Conservation (phyloP, 805 yeast species). For the Ogataea nonfermentans region DNA sequence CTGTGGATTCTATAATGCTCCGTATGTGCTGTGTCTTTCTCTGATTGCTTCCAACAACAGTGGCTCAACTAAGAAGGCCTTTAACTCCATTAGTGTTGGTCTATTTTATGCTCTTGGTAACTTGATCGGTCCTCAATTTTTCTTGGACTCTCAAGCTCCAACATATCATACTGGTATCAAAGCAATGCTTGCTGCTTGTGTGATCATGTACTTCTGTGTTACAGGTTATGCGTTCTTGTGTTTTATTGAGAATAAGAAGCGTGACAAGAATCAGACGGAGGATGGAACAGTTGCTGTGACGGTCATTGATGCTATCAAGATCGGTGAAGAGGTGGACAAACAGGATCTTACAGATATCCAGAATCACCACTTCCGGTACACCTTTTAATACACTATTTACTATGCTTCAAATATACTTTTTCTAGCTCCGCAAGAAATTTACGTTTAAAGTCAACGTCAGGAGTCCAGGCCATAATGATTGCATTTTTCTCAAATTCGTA, state of each 20-base stretch:
- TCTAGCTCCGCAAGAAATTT: constrained; percentile 17
- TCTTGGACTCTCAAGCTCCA: constrained; percentile 51
- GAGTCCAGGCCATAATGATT: constrained; percentile 24
- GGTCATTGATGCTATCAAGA: constrained; percentile 16
- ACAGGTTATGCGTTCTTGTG: constrained; percentile 20
- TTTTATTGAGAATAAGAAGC: constrained; percentile 44
- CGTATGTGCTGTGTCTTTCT: constrained; percentile 24
- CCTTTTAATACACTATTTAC: constrained; percentile 8
- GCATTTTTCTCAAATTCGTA: constrained; percentile 22
- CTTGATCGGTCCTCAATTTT: constrained; percentile 63
- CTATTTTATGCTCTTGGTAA: constrained; percentile 58
- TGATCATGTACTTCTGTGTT: constrained; percentile 22
- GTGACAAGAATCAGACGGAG: constrained; percentile 35
- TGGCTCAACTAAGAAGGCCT: constrained; percentile 62
- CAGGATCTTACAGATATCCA: constrained; percentile 57
- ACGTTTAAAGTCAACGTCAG: constrained; percentile 19
- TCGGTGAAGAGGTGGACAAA: constrained; percentile 20
- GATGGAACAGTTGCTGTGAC: neutral
- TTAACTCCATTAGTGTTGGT: constrained; percentile 33
- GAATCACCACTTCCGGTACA: constrained; percentile 56
- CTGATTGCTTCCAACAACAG: constrained; percentile 44
- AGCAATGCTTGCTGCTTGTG: constrained; percentile 33
- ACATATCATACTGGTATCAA: constrained; percentile 57
- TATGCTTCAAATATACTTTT: constrained; percentile 8
- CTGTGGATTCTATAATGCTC: constrained; percentile 23